Evolutionary conservation across 192 early-diverging fungal species (phyloP).

Genomic region (Coemansia sp.): DNA sequence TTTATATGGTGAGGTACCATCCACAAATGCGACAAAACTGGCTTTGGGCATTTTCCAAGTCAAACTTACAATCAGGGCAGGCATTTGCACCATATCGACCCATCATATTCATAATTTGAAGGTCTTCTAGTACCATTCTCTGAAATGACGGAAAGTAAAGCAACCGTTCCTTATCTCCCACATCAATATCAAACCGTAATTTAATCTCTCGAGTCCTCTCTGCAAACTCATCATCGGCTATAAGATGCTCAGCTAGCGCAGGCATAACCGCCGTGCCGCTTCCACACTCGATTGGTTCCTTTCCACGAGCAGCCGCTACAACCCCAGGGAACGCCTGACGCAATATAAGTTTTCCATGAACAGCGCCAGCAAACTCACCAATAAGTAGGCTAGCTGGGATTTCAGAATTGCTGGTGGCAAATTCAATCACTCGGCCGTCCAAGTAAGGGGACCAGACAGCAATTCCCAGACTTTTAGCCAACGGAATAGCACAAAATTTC

Average conservation of each 20-base stretch:
- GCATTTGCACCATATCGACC: conserved; percentile 51
- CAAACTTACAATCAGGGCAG: conserved; percentile 63
- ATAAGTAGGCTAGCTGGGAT: conserved; percentile 40
- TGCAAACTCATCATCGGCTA: conserved; percentile 20
- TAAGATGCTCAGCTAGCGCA: conserved; percentile 38
- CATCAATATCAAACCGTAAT: conserved; percentile 37
- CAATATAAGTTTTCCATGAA: conserved; percentile 62
- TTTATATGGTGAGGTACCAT: conserved; percentile 63
- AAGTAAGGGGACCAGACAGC: not conserved
- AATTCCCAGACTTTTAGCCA: not conserved
- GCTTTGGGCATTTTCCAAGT: conserved; percentile 43
- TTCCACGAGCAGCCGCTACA: conserved; percentile 59
- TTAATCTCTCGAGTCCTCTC: conserved; percentile 13
- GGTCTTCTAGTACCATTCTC: conserved; percentile 38
- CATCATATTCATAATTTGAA: conserved; percentile 22
- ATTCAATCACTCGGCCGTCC: not conserved
- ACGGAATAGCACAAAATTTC: conserved; percentile 23
- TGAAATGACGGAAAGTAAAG: conserved; percentile 60
- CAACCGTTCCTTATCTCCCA: conserved; percentile 63
- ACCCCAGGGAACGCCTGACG: conserved; percentile 64
- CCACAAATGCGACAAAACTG: conserved; percentile 67
- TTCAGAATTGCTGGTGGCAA: conserved; percentile 13
- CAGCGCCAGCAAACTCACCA: conserved; percentile 35
- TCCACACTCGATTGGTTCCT: conserved; percentile 68
- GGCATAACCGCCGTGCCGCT: conserved; percentile 59